Evolutionary conservation across 1,139 yeast species (phyloP), one percentile per base, ranked within the genome.

Genomic region (Suhomyces atakaporum): DNA sequence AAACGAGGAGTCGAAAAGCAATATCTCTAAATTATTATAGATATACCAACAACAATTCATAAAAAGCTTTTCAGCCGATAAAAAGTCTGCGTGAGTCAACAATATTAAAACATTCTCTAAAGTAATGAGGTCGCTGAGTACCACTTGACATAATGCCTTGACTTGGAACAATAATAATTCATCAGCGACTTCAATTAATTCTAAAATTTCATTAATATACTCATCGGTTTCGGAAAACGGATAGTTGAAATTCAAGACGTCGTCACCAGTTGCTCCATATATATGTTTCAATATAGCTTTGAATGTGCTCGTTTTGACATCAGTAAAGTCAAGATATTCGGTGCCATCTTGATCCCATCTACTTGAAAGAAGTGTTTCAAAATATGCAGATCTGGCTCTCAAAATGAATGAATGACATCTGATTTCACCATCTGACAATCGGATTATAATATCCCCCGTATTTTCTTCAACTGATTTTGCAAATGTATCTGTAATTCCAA

Each of bases 1-100:
- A 36, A 69, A 55, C 2, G 54, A 31, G 2, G 58, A 50, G 46
- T 84, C 86, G 41, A 79, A 75, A 30, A 88, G 62, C 16, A 86
- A 55, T 4, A 78, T 56, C 26, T 82, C 89, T 43, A 86, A 59
- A 51, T 88, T 87, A 46, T 77, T 73, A 47, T 75, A 79, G 11
- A 87, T 69, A 46, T 75, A 85, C 80, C 87, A 81, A 26, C 83
- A 63, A 51, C 95, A 79, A 36, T 76, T 73, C 35, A 71, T 66
- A 42, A 79, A 69, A 21, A 89, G 56, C 47, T 81, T 78, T 7
- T 61, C 54, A 2, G 88, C 85, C 10, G 71, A 60, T 37, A 74
- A 63, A 24, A 61, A 50, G 27, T 71, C 72, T 0, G 94, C 73
- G 51, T 81, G 81, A 7, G 70, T 63, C 20, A 85, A 53, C 11